Evolutionary conservation across 2,329 filamentous ascomycete species (phyloP).

Genomic region (Sporothrix brasiliensis): DNA sequence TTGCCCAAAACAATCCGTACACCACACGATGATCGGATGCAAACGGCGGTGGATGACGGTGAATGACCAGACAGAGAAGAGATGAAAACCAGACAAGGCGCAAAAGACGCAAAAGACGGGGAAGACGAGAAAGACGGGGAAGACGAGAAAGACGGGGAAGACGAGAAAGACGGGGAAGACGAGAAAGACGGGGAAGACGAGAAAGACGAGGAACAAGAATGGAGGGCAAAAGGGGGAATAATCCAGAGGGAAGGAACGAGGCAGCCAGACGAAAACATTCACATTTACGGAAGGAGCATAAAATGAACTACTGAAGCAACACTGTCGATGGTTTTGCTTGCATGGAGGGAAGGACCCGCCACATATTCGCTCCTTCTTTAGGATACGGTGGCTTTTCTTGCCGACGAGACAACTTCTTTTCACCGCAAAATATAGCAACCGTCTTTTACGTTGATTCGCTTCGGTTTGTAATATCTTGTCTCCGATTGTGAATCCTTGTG

Average conservation of each 20-base stretch:
- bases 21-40: background rate
- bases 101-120: background rate
- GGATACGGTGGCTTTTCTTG: background rate
- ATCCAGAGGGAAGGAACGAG: background rate
- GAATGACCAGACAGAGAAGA: background rate
- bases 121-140: background rate
- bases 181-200: background rate
- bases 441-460: background rate
- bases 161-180: background rate
- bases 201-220: no score
- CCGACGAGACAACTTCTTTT: background rate
- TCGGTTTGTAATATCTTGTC: background rate
- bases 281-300: background rate
- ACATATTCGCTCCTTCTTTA: background rate
- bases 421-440: background rate
- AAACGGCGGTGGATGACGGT: background rate
- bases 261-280: background rate
- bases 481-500: background rate
- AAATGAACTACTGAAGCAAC: background rate
- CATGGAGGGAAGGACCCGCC: background rate
- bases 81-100: background rate
- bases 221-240: background rate
- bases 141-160: no score
- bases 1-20: background rate
- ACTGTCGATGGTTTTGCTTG: background rate